A percentile compares a stretch with the other conserved stretches of the same genome.
phyloP scores from a whole-genome alignment of 2,329 filamentous ascomycete genomes.

The Fonsecaea erecta region DNA sequence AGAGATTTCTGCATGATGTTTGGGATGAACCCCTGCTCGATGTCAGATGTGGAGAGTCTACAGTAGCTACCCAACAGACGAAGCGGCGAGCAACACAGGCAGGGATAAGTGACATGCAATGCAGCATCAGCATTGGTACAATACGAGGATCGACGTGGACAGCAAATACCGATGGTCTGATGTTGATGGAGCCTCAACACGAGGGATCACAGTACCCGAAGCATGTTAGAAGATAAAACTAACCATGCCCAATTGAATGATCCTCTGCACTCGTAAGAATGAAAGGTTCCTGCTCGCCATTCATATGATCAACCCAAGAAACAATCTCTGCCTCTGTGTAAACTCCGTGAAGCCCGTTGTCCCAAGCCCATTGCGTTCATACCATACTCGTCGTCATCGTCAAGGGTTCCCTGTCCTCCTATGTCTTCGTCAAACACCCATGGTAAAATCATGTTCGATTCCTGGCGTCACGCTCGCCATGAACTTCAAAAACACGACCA shows the following conservation, averaged over 20 bases:
- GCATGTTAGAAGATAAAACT: background rate
- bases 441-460: constrained; percentile 97
- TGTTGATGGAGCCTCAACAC: background rate
- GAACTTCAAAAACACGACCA: constrained; percentile 64
- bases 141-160: background rate
- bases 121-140: too few species aligned
- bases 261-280: background rate
- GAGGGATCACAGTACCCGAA: background rate
- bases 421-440: constrained; percentile 70
- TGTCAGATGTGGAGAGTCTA: background rate
- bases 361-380: background rate
- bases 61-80: too few species aligned
- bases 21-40: background rate
- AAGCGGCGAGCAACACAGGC: background rate
- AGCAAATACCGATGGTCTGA: background rate
- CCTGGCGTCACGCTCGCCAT: constrained; percentile 91
- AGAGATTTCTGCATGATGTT: background rate
- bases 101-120: background rate
- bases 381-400: background rate
- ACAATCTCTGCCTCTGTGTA: background rate
- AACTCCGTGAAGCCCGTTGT: background rate
- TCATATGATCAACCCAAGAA: background rate
- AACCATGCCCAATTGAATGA: background rate
- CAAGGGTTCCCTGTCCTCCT: background rate
- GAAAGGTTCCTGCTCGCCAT: background rate